phyloP scores from a whole-genome alignment of 495 filamentous ascomycete species.

The Aspergillus asperescens region DNA sequence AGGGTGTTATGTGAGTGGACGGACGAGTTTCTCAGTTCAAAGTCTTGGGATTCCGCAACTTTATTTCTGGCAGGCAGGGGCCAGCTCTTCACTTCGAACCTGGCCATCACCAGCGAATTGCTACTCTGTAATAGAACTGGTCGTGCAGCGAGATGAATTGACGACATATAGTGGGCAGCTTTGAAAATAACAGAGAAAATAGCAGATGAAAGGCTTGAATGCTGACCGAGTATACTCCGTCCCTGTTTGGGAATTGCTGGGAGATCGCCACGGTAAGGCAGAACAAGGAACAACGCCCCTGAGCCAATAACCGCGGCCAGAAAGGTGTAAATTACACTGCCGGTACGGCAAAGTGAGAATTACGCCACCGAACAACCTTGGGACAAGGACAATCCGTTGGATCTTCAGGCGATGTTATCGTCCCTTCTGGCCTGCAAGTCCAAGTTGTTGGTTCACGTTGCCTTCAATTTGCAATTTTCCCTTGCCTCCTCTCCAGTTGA shows the following conservation, averaged over 20 bases:
- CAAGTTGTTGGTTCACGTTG: conserved; percentile 6
- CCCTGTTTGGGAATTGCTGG: neutral
- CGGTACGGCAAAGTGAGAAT: conserved; percentile 1
- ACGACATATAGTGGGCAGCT: too few relatives aligned
- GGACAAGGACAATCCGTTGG: too few relatives aligned
- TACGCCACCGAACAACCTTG: too few relatives aligned
- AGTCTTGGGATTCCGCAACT: neutral
- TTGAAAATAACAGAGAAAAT: too few relatives aligned
- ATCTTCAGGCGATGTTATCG: neutral
- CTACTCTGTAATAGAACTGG: too few relatives aligned
- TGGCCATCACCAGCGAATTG: too few relatives aligned
- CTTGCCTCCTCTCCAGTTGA: conserved; percentile 3
- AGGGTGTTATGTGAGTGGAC: neutral
- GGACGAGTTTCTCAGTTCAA: too few relatives aligned
- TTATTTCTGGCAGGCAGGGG: too few relatives aligned
- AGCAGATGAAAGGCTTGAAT: too few relatives aligned
- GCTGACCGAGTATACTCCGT: neutral
- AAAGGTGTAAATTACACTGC: neutral
- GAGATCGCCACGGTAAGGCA: conserved; percentile 6
- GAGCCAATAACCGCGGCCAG: neutral
- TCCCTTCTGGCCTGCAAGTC: neutral
- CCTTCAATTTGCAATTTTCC: conserved; percentile 10
- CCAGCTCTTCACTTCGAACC: too few relatives aligned
- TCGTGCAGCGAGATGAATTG: too few relatives aligned
- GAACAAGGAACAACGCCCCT: conserved; percentile 5